phyloP scores from a whole-genome alignment of 1,139 yeast species.

The Williopsis jadinii region DNA sequence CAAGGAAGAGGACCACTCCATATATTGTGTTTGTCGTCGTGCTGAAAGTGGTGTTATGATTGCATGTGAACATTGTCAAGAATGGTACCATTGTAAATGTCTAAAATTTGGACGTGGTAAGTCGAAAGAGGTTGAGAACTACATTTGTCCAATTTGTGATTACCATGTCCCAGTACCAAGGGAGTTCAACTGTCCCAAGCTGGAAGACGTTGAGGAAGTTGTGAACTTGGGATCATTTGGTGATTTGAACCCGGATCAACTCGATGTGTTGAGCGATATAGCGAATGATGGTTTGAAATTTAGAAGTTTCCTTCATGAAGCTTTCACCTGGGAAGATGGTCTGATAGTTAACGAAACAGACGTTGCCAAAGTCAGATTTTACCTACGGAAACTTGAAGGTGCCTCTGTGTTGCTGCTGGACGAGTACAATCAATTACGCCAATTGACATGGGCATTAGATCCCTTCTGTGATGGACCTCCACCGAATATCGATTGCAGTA shows the following conservation, averaged over 20 bases:
- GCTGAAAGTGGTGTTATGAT: constrained; percentile 69
- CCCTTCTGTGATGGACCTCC: constrained; percentile 23
- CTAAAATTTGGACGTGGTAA: constrained; percentile 36
- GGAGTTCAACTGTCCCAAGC: constrained; percentile 27
- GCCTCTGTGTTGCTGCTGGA: constrained; percentile 25
- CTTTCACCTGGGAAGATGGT: constrained; percentile 17
- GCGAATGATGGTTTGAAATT: constrained; percentile 22
- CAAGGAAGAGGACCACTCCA: constrained; percentile 19
- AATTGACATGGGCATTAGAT: constrained; percentile 20
- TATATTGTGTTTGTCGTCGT: constrained; percentile 66
- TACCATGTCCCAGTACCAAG: constrained; percentile 27
- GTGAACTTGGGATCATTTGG: constrained; percentile 31
- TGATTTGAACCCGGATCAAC: constrained; percentile 37
- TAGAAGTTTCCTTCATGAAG: constrained; percentile 18
- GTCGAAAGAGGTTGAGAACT: constrained; percentile 28
- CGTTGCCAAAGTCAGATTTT: constrained; percentile 28
- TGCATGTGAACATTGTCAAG: constrained; percentile 71
- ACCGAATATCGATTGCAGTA: constrained; percentile 14
- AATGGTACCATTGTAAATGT: constrained; percentile 76
- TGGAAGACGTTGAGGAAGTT: constrained; percentile 29
- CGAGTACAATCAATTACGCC: constrained; percentile 26
- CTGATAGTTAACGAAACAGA: constrained; percentile 11
- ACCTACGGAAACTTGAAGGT: constrained; percentile 41
- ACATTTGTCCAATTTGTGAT: constrained; percentile 67
- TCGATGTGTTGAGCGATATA: constrained; percentile 26